These are phyloP conservation scores for Leucocoprinus leucothites DNA, from an alignment of 768 basidiomycete genomes.

Conservation along the genomic window DNA sequence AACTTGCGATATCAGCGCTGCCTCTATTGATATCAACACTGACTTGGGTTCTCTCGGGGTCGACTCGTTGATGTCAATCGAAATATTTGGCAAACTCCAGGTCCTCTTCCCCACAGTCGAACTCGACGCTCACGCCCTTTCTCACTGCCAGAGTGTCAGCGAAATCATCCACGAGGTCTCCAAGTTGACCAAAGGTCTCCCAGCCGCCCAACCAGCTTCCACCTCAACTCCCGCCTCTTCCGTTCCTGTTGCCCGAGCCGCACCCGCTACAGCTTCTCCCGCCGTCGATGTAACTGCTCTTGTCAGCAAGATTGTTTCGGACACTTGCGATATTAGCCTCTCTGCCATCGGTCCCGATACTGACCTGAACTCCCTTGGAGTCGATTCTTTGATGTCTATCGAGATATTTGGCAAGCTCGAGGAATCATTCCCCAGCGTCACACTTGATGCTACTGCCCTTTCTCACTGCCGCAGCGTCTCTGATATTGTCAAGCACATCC, in stretches of 20 bases:
- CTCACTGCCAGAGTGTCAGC: conserved; percentile 31
- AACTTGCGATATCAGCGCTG: conserved; percentile 36
- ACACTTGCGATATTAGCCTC: background rate
- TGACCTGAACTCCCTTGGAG: conserved; percentile 7
- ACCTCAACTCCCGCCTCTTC: background rate
- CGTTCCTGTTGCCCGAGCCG: background rate
- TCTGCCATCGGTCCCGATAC: conserved; percentile 8
- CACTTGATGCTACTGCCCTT: conserved; percentile 2
- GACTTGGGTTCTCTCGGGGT: conserved; percentile 56
- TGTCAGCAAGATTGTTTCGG: conserved; percentile 6
- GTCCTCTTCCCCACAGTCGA: conserved; percentile 28
- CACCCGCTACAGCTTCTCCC: background rate
- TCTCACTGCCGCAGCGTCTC: conserved; percentile 9
- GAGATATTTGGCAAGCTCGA: conserved; percentile 12
- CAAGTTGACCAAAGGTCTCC: conserved; percentile 13
- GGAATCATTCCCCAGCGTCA: conserved; percentile 8
- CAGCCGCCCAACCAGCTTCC: conserved; percentile 1
- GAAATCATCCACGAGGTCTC: conserved; percentile 32
- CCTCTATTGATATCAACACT: conserved; percentile 29
- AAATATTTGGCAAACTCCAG: conserved; percentile 41
- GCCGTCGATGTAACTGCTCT: background rate
- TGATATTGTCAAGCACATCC: conserved; percentile 9
- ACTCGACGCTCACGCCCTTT: conserved; percentile 28
- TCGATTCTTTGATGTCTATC: conserved; percentile 15
- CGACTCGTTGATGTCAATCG: conserved; percentile 64